Percentiles rank a stretch among this genome's conserved stretches.
Evolutionary conservation across 2,329 filamentous ascomycete species (phyloP).

Genomic region (Ophiostoma tasmaniense): DNA sequence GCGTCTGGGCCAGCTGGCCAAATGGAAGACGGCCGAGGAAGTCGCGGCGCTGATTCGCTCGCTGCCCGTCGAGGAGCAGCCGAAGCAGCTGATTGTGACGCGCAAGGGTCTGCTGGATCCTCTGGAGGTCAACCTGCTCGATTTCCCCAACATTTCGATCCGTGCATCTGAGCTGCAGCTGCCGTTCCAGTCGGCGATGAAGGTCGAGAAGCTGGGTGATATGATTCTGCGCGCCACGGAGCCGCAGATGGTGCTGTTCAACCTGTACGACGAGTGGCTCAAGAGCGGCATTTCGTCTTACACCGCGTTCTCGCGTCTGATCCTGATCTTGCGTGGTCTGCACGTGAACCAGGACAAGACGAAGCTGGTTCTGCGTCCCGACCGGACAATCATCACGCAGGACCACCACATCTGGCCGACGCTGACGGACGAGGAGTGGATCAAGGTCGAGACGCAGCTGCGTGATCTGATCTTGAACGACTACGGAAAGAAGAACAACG

Average conservation of each 20-base stretch:
- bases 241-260: conserved; percentile 99
- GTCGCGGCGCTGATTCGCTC: conserved; percentile 94
- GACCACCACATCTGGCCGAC: conserved; percentile 99
- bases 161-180: conserved; percentile 93
- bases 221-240: conserved; percentile 98
- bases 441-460: conserved; percentile 96
- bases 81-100: conserved; percentile 96
- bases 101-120: conserved; percentile 95
- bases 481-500: conserved; percentile 99
- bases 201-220: conserved; percentile 97
- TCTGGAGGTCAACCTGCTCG: conserved; percentile 90
- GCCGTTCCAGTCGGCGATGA: conserved; percentile 99
- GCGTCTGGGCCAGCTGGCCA: conserved; percentile 93
- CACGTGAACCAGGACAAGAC: conserved; percentile 99
- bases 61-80: conserved; percentile 92
- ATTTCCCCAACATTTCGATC: conserved; percentile 99
- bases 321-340: conserved; percentile 85
- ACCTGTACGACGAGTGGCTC: conserved; percentile 96
- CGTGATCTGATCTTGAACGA: conserved; percentile 95
- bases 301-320: conserved; percentile 91
- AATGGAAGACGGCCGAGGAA: conserved; percentile 99
- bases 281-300: conserved; percentile 92
- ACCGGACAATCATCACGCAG: conserved; percentile 97
- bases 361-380: conserved; percentile 85
- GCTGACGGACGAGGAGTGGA: conserved; percentile 92